phyloP scores from a whole-genome alignment of 495 filamentous ascomycete species.

The Aspergillus hancockii region DNA sequence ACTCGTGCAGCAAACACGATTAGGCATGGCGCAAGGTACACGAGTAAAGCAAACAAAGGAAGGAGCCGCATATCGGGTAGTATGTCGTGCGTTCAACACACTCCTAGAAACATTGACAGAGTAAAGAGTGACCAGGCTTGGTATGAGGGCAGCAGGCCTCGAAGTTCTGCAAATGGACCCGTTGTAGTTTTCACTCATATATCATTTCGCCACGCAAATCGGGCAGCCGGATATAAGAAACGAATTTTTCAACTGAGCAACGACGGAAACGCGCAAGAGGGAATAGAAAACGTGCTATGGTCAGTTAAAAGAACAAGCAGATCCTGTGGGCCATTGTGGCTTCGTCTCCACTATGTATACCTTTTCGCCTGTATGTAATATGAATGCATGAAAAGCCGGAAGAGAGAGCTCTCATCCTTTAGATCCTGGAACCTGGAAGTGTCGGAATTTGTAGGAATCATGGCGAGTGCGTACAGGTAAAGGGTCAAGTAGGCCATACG shows the following conservation, averaged over 20 bases:
- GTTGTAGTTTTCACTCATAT: slow-evolving; percentile 3
- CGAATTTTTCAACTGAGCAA: neutral
- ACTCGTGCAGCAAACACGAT: slow-evolving; percentile 19
- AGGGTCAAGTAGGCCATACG: slow-evolving; percentile 6
- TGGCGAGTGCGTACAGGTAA: slow-evolving; percentile 7
- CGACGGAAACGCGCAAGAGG: slow-evolving; percentile 10
- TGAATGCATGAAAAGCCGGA: slow-evolving; percentile 11
- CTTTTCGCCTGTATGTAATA: neutral
- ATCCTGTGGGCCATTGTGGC: neutral
- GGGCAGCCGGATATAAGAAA: slow-evolving; percentile 1
- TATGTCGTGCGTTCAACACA: neutral
- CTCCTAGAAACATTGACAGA: neutral
- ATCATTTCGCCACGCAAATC: neutral
- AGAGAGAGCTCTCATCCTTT: slow-evolving; percentile 13
- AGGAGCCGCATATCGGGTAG: slow-evolving; percentile 19
- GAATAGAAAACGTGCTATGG: slow-evolving; percentile 19
- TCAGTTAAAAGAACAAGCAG: neutral
- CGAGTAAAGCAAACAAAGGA: slow-evolving; percentile 12
- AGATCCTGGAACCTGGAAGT: slow-evolving; percentile 10
- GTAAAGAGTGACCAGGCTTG: neutral
- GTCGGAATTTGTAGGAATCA: slow-evolving; percentile 10
- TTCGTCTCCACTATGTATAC: slow-evolving; percentile 20
- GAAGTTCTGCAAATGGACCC: slow-evolving; percentile 7
- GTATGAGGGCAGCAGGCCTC: neutral
- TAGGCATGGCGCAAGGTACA: slow-evolving; percentile 16